phyloP scores from a whole-genome alignment of 352 stramenopile genomes.

The Pythium apleroticum region DNA sequence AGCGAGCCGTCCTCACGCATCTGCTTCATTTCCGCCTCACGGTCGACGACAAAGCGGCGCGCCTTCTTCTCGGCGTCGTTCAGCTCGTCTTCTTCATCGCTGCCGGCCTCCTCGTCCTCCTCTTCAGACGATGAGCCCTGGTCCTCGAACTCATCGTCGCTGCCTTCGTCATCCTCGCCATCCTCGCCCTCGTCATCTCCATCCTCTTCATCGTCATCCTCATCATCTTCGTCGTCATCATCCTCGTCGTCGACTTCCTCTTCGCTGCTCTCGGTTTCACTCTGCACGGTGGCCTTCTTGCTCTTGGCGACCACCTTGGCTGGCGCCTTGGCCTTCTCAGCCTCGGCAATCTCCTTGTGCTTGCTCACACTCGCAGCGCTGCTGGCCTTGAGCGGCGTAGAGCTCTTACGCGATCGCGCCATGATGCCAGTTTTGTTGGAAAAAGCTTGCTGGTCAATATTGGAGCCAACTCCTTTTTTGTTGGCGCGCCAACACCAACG shows the following conservation, averaged over 20 bases:
- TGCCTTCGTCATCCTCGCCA: conserved; percentile 42
- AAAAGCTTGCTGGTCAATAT: conserved; percentile 20
- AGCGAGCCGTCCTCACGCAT: conserved; percentile 87
- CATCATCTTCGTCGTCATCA: conserved; percentile 59
- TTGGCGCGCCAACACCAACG: conserved; percentile 17
- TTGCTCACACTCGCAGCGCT: conserved; percentile 18
- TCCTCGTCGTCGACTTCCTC: conserved; percentile 40
- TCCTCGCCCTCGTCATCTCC: conserved; percentile 46
- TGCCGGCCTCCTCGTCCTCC: conserved; percentile 50
- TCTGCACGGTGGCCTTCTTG: conserved; percentile 20
- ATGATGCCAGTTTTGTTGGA: conserved; percentile 7
- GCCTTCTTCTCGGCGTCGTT: conserved; percentile 83
- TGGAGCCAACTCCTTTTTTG: conserved; percentile 10
- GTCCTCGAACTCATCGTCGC: conserved; percentile 81
- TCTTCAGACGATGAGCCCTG: conserved; percentile 85
- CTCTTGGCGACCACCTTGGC: conserved; percentile 9
- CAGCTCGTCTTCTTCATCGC: conserved; percentile 70
- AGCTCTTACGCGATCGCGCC: conserved; percentile 22
- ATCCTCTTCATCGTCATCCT: conserved; percentile 47
- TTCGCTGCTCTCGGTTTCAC: conserved; percentile 57
- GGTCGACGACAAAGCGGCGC: conserved; percentile 67
- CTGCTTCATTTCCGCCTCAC: conserved; percentile 74
- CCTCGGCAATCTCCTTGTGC: conserved; percentile 23
- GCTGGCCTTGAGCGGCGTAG: conserved; percentile 30
- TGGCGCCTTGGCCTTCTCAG: conserved; percentile 6